Evolutionary conservation across 139 green algal species (phyloP).

Genomic region (Diplosphaera chodatii): DNA sequence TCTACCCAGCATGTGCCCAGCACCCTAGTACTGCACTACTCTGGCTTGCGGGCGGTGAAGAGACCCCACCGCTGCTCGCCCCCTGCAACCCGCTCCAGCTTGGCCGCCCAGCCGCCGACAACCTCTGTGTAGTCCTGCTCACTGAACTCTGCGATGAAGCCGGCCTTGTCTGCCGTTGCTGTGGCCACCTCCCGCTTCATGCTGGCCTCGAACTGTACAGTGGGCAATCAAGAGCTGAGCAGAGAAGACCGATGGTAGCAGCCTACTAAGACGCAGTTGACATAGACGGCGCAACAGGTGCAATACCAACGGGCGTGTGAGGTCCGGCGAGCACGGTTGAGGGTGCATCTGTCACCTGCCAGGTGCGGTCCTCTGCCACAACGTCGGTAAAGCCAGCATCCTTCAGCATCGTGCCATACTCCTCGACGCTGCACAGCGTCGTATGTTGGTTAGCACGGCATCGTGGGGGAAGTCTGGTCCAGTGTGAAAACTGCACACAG

Average conservation of each 20-base stretch:
- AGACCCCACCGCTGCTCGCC: slow-evolving; percentile 67
- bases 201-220: slow-evolving; percentile 37
- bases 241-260: too few relatives aligned
- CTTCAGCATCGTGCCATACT: slow-evolving; percentile 44
- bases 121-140: slow-evolving; percentile 40
- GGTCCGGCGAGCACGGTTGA: too few relatives aligned
- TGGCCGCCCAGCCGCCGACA: slow-evolving; percentile 53
- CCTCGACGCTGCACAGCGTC: slow-evolving; percentile 12
- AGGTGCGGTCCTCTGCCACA: slow-evolving; percentile 38
- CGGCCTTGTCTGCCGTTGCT: slow-evolving; percentile 20
- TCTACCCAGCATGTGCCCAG: too few relatives aligned
- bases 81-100: slow-evolving; percentile 52
- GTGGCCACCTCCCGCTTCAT: slow-evolving; percentile 43
- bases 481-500: slow-evolving; percentile 2
- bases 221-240: too few relatives aligned
- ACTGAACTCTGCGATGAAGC: slow-evolving; percentile 44
- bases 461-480: too few relatives aligned
- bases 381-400: slow-evolving; percentile 57
- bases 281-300: too few relatives aligned
- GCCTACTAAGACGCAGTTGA: too few relatives aligned
- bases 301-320: too few relatives aligned
- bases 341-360: too few relatives aligned
- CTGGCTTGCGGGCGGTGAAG: slow-evolving; percentile 35
- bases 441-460: too few relatives aligned
- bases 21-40: too few relatives aligned